Evolutionary conservation across 345 rosid species (phyloP).

Genomic region (Microcos paniculata): DNA sequence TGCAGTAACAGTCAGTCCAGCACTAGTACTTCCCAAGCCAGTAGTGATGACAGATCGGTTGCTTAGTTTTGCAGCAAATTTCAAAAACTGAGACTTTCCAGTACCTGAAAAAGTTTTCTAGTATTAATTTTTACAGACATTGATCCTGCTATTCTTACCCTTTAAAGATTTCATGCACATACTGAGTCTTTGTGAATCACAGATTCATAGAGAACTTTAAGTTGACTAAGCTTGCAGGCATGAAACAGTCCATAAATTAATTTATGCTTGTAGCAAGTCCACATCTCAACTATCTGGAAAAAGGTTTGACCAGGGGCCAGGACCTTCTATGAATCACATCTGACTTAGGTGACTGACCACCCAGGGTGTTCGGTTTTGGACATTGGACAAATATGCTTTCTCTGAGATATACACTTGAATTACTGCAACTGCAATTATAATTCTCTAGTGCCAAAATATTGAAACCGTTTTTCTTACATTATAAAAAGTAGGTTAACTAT

Average conservation of each 20-base stretch:
- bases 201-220: not conserved
- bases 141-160: not conserved
- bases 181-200: not conserved
- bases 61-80: constrained; percentile 94
- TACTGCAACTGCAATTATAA: not conserved
- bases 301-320: not conserved
- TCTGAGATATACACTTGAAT: not conserved
- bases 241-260: not conserved
- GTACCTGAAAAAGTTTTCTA: constrained; percentile 55
- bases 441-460: not conserved
- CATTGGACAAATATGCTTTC: not conserved
- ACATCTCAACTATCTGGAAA: not conserved
- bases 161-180: not conserved
- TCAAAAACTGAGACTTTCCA: constrained; percentile 95
- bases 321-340: not conserved
- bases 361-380: not conserved
- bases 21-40: constrained; percentile 96
- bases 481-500: not conserved
- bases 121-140: not conserved
- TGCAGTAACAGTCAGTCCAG: constrained; percentile 96
- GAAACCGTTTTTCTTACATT: not conserved
- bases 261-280: not conserved
- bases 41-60: constrained; percentile 92
- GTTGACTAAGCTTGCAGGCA: not conserved
- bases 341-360: not conserved